These are phyloP conservation scores for Whalleya microplaca DNA, from an alignment of 2,329 filamentous ascomycete species.

Conservation along the genomic window DNA sequence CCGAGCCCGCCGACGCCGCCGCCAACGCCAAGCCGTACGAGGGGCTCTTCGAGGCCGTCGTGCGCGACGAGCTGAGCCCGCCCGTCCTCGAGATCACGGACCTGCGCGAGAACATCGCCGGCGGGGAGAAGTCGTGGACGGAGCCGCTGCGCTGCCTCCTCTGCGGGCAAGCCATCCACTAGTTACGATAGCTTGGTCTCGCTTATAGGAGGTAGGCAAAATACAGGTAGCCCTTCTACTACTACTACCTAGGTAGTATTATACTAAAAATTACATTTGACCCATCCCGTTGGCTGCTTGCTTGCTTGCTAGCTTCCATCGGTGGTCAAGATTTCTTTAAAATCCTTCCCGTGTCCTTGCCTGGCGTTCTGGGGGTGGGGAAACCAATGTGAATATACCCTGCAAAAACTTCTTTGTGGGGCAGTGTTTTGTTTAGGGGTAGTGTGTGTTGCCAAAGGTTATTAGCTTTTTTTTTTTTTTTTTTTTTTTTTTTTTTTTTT, in stretches of 20 bases:
- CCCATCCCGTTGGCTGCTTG: no score
- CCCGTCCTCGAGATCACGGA: conserved; percentile 57
- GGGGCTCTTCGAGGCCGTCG: conserved; percentile 54
- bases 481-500: no score
- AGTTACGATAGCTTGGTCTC: conserved; percentile 17
- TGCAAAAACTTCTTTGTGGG: conserved; percentile 13
- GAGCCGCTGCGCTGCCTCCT: conserved; percentile 56
- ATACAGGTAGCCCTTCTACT: no score
- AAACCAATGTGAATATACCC: conserved; percentile 23
- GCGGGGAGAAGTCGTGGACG: conserved; percentile 57
- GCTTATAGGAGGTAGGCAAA: background rate
- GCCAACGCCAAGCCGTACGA: conserved; percentile 49
- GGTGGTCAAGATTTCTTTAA: conserved; percentile 3
- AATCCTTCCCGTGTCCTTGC: conserved; percentile 6
- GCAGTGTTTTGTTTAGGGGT: no score
- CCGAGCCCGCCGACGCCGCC: conserved; percentile 39
- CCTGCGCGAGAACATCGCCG: conserved; percentile 50
- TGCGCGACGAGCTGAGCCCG: conserved; percentile 52
- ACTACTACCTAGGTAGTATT: no score
- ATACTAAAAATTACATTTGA: no score
- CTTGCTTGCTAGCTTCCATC: background rate
- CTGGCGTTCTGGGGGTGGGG: conserved; percentile 25
- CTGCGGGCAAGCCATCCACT: conserved; percentile 53
- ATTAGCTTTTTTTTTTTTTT: no score
- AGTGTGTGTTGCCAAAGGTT: no score